These are phyloP conservation scores for Lentinus tigrinus DNA, from an alignment of 768 basidiomycete genomes.

Conservation along the genomic window DNA sequence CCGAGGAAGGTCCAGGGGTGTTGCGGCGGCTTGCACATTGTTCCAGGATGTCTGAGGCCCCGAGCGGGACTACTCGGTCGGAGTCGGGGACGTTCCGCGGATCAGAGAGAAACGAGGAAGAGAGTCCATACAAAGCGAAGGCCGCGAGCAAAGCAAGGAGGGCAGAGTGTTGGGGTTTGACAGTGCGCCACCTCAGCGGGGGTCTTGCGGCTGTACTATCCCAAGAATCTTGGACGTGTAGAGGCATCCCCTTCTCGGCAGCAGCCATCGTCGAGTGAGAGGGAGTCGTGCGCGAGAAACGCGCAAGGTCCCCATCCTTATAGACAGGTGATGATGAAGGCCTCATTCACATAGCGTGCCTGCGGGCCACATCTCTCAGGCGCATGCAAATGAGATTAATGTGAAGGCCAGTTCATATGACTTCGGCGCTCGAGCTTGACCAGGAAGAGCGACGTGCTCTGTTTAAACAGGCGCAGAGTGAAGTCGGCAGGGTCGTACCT, in stretches of 20 bases:
- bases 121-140: neutral
- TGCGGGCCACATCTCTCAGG: neutral
- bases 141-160: neutral
- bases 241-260: neutral
- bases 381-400: neutral
- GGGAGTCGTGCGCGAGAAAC: neutral
- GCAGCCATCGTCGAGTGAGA: neutral
- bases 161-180: neutral
- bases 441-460: neutral
- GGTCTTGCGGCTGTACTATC: neutral
- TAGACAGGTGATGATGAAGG: constrained; percentile 1
- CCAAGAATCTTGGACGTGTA: too few species aligned
- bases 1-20: constrained; percentile 28
- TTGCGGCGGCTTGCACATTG: constrained; percentile 32
- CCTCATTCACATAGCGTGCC: constrained; percentile 13
- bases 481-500: too few species aligned
- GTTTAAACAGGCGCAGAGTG: too few species aligned
- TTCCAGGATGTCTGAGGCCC: constrained; percentile 27
- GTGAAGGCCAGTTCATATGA: neutral
- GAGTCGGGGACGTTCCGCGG: neutral
- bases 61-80: constrained; percentile 8
- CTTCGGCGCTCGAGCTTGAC: neutral
- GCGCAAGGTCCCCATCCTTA: neutral
- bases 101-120: neutral
- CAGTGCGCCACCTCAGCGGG: neutral